Base-by-base conservation (phyloP, 129 eudicot species). In the Glebionis coronaria region DNA sequence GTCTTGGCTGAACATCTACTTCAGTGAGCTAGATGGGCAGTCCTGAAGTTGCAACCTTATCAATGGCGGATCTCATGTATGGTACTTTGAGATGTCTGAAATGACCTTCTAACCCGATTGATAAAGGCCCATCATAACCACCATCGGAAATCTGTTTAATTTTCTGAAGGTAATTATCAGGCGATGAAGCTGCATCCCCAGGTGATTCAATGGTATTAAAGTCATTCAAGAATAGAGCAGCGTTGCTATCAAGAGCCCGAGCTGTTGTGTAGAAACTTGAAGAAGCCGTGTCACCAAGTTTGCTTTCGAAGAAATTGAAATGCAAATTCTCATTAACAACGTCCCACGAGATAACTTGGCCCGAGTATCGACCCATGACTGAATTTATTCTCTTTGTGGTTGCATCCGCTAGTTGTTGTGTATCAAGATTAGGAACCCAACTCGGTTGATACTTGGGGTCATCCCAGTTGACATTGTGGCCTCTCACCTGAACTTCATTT, bases 1-100 rank as follows among this genome's bases (percentile, higher is more conserved):
- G 68, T 8, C 78, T 76, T 16, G 61, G 0, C 2, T 12, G 25
- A 13, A 88, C 86, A 63, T 83, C 92, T 35, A 88, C 49, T 69
- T 91, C 97, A 5, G 97, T 88, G 14, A 91, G 66, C 96, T 96
- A 91, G 65, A 88, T 76, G 13, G 96, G 91, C 60, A 85, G 40
- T 23, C 75, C 44, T 14, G 83, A 57, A 6, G 83, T 68, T 20
- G 82, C 91, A 49, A 88, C 63, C 13, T 18, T 60, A 70, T 91
- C 97, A 31, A 91, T 46, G 9, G 83, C 75, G 0, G 96, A 68
- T 75, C 97, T 81, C 67, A 80, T 76, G 60, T 77, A 91, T 20
- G 90, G 81, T 29, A 88, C 21, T 61, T 88, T 85, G 6, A 50
- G 35, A 12, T 73, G 5, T 0, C 1, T 20, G 61, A 91, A 91